These are phyloP conservation scores for Olyra latifolia DNA, from an alignment of 176 grass and related monocot species.

Conservation along the genomic window DNA sequence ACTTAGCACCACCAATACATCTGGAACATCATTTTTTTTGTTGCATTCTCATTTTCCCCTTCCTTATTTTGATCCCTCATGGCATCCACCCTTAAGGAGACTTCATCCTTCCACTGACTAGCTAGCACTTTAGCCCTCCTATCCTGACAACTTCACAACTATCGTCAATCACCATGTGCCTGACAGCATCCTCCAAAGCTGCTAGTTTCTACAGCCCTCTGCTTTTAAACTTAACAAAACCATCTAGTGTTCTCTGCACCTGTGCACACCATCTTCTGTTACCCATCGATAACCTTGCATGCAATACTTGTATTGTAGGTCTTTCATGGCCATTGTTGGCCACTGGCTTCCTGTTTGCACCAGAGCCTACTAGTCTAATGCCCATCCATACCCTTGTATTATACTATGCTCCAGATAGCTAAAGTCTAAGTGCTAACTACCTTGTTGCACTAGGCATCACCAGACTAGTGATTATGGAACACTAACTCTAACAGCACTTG, in stretches of 20 bases:
- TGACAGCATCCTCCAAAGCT: background rate
- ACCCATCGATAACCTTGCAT: background rate
- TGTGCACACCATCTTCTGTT: constrained; percentile 4
- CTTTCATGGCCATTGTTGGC: background rate
- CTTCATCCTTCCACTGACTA: no score
- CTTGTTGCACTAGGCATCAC: background rate
- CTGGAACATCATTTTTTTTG: background rate
- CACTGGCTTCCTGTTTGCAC: background rate
- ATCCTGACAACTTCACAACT: background rate
- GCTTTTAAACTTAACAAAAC: constrained; percentile 8
- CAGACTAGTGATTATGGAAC: background rate
- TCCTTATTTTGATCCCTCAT: background rate
- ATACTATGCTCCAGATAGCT: background rate
- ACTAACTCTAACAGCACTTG: background rate
- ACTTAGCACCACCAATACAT: background rate
- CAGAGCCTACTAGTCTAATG: background rate
- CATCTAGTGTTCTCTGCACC: background rate
- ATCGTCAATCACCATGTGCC: background rate
- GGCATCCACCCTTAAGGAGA: no score
- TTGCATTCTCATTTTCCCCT: background rate
- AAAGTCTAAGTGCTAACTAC: background rate
- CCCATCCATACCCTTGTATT: background rate
- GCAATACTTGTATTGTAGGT: background rate
- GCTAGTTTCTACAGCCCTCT: background rate
- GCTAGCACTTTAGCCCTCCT: background rate